Evolutionary conservation across 164 flowering plant species (phyloP).

Genomic region (Cinnamomum chago): DNA sequence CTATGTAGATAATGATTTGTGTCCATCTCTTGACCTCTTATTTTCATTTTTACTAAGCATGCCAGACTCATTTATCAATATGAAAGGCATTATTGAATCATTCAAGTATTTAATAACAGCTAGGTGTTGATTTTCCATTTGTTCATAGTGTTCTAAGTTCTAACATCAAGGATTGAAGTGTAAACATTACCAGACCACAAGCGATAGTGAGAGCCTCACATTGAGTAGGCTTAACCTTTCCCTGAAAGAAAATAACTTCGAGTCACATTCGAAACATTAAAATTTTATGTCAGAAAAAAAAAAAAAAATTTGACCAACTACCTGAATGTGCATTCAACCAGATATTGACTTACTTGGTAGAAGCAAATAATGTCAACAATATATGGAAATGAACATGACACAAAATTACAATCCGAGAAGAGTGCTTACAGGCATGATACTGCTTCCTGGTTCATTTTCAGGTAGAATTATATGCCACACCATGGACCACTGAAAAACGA

Average conservation of each 20-base stretch:
- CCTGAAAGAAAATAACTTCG: constrained; percentile 46
- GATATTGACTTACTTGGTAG: background rate
- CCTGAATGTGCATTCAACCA: background rate
- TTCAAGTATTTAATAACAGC: background rate
- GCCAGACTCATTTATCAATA: background rate
- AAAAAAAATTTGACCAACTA: background rate
- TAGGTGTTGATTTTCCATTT: background rate
- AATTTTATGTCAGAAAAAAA: background rate
- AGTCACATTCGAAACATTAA: background rate
- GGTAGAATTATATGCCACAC: constrained; percentile 97
- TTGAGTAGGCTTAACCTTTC: constrained; percentile 97
- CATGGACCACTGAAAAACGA: constrained; percentile 79
- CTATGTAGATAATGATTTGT: background rate
- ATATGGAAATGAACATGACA: background rate
- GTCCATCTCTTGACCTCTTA: background rate
- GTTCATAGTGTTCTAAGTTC: background rate
- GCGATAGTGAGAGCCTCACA: constrained; percentile 98
- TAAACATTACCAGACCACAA: constrained; percentile 78
- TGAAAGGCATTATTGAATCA: background rate
- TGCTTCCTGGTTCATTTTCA: constrained; percentile 98
- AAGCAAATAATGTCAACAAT: background rate
- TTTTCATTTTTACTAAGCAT: background rate
- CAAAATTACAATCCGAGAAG: background rate
- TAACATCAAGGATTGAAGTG: background rate
- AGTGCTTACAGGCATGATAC: constrained; percentile 88